Evolutionary conservation across 176 grass and related monocot genomes (phyloP), one percentile per base, ranked within the genome.

Genomic region (Tillandsia leiboldiana): DNA sequence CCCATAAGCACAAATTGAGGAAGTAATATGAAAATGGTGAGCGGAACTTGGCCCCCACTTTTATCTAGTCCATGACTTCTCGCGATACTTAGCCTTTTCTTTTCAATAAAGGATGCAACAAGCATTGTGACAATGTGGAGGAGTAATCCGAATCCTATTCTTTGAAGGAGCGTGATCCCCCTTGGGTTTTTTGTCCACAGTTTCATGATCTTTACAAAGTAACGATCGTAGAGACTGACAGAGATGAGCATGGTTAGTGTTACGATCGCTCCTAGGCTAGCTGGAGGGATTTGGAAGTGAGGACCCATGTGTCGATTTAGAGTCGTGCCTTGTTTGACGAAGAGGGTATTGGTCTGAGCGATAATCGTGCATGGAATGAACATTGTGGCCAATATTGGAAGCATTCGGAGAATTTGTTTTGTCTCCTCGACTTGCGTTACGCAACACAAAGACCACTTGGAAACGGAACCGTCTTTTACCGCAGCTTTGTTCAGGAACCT

Each of bases 1-100:
- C 89, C 89, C 86, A 97, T 85, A 2, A 97, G 77, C 74, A 92
- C 73, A 79, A 87, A 97, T 78, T 97, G 93, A 58, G 89, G 86
- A 3, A 97, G 62, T 26, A 97, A 81, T 1, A 90, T n/a, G 66
- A 97, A 90, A 64, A 92, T 85, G 18, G 53, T 90, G 10, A 87
- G 51, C 0, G 86, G 90, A 48, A 87, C 70, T 65, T 70, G 64
- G 14, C 70, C 69, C 0, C 62, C 50, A 2, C 3, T 54, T 17
- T n/a, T 48, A 3, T 20, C 70, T 0, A 80, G 13, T 0, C 29
- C 27, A 14, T 79, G 79, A 73, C 18, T 80, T 64, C 67, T 78
- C 8, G 80, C 84, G 50, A 87, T 85, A 51, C 9, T 26, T 51
- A 87, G 54, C 54, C 94, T 84, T 49, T 26, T 72, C 48, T 14